Evolutionary conservation across 208 protist species (phyloP).

Genomic region (Wallacemonas collosoma): DNA sequence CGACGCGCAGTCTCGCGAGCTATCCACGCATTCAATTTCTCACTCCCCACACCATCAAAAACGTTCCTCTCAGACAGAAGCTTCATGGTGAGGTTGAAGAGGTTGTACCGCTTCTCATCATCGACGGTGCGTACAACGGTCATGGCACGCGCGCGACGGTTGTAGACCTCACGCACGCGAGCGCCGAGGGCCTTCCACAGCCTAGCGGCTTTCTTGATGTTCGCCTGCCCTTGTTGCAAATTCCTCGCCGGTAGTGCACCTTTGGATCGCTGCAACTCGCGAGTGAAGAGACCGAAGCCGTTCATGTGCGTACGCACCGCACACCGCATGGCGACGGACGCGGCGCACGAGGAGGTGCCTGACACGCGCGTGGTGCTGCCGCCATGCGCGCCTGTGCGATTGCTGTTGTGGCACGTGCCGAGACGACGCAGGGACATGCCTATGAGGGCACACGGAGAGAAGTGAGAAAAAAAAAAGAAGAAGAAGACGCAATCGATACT

Average conservation of each 20-base stretch:
- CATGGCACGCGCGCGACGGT: slow-evolving; percentile 42
- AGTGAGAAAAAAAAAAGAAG: slow-evolving; percentile 4
- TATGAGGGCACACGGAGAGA: too few relatives aligned
- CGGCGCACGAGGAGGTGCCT: neutral
- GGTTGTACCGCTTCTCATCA: slow-evolving; percentile 46
- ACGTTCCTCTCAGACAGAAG: slow-evolving; percentile 37
- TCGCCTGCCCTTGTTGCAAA: slow-evolving; percentile 32
- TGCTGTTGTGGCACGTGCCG: neutral
- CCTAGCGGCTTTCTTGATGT: slow-evolving; percentile 48
- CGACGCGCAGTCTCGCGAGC: slow-evolving; percentile 51
- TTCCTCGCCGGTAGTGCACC: slow-evolving; percentile 32
- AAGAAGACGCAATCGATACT: neutral
- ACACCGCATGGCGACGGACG: neutral
- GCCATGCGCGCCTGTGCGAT: neutral
- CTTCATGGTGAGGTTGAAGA: slow-evolving; percentile 75
- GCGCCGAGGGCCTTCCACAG: slow-evolving; percentile 39
- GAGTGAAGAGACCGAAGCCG: slow-evolving; percentile 65
- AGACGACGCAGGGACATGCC: slow-evolving; percentile 4
- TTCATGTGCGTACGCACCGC: slow-evolving; percentile 44
- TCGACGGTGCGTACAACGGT: slow-evolving; percentile 25
- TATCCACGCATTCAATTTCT: slow-evolving; percentile 48
- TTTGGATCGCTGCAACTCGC: slow-evolving; percentile 38
- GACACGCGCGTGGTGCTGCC: neutral
- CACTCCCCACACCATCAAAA: slow-evolving; percentile 48
- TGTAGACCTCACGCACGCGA: slow-evolving; percentile 38